phyloP scores from a whole-genome alignment of 2,329 filamentous ascomycete genomes.

The Cercospora sp. region DNA sequence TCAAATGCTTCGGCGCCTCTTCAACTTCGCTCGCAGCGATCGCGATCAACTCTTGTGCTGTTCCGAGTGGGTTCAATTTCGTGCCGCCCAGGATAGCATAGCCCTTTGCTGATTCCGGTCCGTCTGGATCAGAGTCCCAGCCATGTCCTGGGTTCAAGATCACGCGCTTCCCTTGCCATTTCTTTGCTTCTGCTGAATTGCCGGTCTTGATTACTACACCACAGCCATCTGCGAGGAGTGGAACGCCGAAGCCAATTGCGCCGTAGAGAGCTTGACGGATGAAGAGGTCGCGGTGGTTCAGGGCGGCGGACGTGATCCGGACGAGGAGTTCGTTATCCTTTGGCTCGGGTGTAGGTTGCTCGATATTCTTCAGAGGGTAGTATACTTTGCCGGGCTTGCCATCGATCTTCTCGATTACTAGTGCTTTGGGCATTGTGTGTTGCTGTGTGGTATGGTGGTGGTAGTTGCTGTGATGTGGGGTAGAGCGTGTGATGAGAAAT shows the following conservation, averaged over 20 bases:
- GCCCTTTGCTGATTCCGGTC: slow-evolving; percentile 64
- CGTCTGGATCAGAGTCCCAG: slow-evolving; percentile 70
- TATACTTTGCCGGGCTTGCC: slow-evolving; percentile 88
- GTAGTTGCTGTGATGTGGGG: not conserved
- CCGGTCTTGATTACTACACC: slow-evolving; percentile 71
- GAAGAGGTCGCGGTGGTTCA: slow-evolving; percentile 96
- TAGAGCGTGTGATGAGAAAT: not conserved
- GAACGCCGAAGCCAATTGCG: slow-evolving; percentile 72
- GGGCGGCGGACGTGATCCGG: slow-evolving; percentile 72
- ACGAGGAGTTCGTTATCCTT: slow-evolving; percentile 66
- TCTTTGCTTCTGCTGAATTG: slow-evolving; percentile 52
- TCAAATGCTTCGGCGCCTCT: slow-evolving; percentile 70
- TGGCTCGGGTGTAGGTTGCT: slow-evolving; percentile 62
- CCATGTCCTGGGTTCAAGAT: slow-evolving; percentile 75
- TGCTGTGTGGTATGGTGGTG: not conserved
- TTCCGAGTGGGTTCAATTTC: slow-evolving; percentile 64
- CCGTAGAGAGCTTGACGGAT: slow-evolving; percentile 92
- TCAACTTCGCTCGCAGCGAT: slow-evolving; percentile 74
- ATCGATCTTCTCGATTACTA: slow-evolving; percentile 68
- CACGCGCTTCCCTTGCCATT: slow-evolving; percentile 67
- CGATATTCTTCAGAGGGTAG: slow-evolving; percentile 64
- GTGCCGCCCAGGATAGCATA: slow-evolving; percentile 72
- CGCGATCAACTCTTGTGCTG: slow-evolving; percentile 70
- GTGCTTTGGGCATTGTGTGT: slow-evolving; percentile 52
- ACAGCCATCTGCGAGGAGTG: slow-evolving; percentile 79